Evolutionary conservation across 2,329 filamentous ascomycete genomes (phyloP).

Genomic region (Arthroderma uncinatum): DNA sequence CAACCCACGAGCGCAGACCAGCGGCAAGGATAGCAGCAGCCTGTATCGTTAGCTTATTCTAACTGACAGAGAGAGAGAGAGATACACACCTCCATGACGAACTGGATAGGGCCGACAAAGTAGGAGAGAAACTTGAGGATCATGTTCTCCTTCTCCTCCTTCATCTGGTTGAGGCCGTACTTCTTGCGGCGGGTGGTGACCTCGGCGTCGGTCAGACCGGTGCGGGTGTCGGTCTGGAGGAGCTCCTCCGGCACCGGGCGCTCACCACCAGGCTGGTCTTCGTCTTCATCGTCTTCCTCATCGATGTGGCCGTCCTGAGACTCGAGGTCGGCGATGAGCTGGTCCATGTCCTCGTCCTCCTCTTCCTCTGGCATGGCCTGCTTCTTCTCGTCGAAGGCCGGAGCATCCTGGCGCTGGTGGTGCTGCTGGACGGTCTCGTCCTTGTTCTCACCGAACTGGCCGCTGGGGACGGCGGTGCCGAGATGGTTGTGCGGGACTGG

Average conservation of each 20-base stretch:
- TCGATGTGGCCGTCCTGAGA: slow-evolving; percentile 61
- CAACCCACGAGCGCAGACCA: slow-evolving; percentile 79
- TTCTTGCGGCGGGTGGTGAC: slow-evolving; percentile 54
- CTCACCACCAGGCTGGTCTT: slow-evolving; percentile 42
- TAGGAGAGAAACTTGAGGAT: slow-evolving; percentile 71
- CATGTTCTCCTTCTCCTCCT: slow-evolving; percentile 78
- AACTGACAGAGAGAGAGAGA: slow-evolving; percentile 10
- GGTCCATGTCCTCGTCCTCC: slow-evolving; percentile 73
- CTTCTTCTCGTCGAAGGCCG: slow-evolving; percentile 15
- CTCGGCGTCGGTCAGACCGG: slow-evolving; percentile 62
- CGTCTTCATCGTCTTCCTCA: slow-evolving; percentile 52
- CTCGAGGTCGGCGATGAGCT: slow-evolving; percentile 77
- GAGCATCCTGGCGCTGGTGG: not conserved
- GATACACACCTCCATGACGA: slow-evolving; percentile 72
- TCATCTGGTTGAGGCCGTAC: slow-evolving; percentile 80
- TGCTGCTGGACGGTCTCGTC: not conserved
- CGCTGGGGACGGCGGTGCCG: slow-evolving; percentile 17
- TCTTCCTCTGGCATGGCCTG: slow-evolving; percentile 43
- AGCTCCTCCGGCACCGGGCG: slow-evolving; percentile 60
- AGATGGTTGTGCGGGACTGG: slow-evolving; percentile 17
- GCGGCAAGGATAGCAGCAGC: slow-evolving; percentile 68
- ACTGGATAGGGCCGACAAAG: slow-evolving; percentile 83
- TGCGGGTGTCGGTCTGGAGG: slow-evolving; percentile 62
- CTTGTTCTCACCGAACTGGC: slow-evolving; percentile 15
- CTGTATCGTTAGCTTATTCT: slow-evolving; percentile 25